Evolutionary conservation across 768 basidiomycete species (phyloP).

Genomic region (Harrya chromipes): DNA sequence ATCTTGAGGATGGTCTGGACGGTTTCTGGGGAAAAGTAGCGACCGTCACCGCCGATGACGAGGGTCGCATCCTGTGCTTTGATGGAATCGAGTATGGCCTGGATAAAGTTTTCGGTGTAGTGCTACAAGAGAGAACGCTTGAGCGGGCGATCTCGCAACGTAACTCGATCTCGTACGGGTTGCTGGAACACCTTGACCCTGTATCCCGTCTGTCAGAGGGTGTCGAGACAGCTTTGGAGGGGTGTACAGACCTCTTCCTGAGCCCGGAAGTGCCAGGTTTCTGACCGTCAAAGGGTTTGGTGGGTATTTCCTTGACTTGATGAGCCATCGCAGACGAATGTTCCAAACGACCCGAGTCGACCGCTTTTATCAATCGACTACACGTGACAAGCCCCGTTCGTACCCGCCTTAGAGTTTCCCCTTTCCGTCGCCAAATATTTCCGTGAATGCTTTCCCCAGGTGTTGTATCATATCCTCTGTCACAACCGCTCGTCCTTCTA

Average conservation of each 20-base stretch:
- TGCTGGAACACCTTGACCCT: constrained; percentile 99
- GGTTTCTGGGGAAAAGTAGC: constrained; percentile 82
- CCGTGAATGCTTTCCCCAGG: constrained; percentile 65
- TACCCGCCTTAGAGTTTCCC: constrained; percentile 34
- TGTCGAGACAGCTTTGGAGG: constrained; percentile 14
- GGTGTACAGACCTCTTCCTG: constrained; percentile 70
- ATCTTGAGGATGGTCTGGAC: constrained; percentile 93
- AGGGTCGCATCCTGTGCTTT: constrained; percentile 75
- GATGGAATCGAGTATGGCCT: constrained; percentile 91
- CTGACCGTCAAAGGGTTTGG: constrained; percentile 89
- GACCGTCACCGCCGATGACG: constrained; percentile 97
- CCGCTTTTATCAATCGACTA: constrained; percentile 18
- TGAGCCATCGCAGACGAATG: constrained; percentile 35
- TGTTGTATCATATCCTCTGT: constrained; percentile 75
- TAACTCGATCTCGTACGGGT: constrained; percentile 51
- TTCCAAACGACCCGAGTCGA: not conserved
- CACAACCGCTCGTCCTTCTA: constrained; percentile 76
- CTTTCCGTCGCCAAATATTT: constrained; percentile 66
- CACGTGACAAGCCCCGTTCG: constrained; percentile 24
- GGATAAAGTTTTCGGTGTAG: constrained; percentile 99
- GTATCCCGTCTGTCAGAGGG: constrained; percentile 17
- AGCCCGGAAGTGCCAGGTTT: constrained; percentile 98
- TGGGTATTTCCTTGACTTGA: constrained; percentile 64
- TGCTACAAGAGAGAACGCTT: constrained; percentile 49
- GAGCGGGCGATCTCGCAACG: constrained; percentile 11